Base-by-base conservation (phyloP, 495 filamentous ascomycete genomes). In the Tuber melanosporum region DNA sequence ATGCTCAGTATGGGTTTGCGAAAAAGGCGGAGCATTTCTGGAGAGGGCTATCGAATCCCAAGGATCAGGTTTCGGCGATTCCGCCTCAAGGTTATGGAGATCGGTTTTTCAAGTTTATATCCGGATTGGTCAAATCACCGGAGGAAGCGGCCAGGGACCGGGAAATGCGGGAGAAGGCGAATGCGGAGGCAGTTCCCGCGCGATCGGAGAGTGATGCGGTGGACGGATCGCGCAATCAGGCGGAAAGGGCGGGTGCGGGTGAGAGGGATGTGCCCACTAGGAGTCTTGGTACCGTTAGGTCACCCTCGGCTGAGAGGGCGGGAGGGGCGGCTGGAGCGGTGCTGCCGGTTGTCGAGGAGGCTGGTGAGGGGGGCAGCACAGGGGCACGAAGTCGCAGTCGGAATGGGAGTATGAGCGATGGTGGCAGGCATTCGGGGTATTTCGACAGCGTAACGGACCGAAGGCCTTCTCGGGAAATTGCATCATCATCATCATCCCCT, bases 281-380 rank as follows among this genome's bases (percentile, higher is more conserved):
- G 73, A 88, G 84, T 46, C 84, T 91, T 62, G 86, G 85, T 52
- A 86, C 86, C 52, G 85, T 89, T 39, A 85, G 89, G 71, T 88
- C 86, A 82, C 87, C 85, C 62, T 86, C 76, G 77, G 85, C 85
- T 4, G 91, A 94, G 72, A 86, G 89, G 69, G 81, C 87, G 19
- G 87, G 87, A 41, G 89, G 89, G 69, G 81, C 87, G 19, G 87
- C 87, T 42, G 89, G 90, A 17, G 87, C 91, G 44, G 91, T 92
- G 41, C 85, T 99, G n/a, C 95, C 95, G 2, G 91, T 98, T 71
- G 93, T 99, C 12, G 94, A 97, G 74, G 95, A 99, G 86, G 91
- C 91, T 42, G 92, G 91, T 19, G 95, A 98, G 84, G 92, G 89
- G 26, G 89, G 88, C 6, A 94, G 92, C 74, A 89, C 91, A 32